Evolutionary conservation across 2,329 filamentous ascomycete genomes (phyloP).

Genomic region (Penicillium decumbens): DNA sequence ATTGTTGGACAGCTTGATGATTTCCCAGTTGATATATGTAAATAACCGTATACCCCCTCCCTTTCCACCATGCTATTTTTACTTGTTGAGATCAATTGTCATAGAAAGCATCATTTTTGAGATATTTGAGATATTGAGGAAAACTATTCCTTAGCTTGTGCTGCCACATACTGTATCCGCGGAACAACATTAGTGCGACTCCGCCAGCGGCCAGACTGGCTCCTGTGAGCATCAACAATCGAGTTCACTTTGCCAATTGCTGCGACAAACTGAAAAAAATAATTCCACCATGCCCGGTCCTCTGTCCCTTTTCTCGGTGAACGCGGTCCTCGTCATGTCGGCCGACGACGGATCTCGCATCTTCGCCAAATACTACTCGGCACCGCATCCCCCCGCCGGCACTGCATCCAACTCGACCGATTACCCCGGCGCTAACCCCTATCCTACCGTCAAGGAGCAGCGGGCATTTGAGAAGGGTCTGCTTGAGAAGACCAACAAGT

Average conservation of each 20-base stretch:
- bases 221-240: constrained; percentile 22
- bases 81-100: neutral
- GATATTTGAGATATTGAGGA: neutral
- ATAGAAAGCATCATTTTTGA: neutral
- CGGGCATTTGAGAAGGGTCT: constrained; percentile 96
- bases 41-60: constrained; percentile 8
- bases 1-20: neutral
- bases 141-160: neutral
- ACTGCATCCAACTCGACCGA: constrained; percentile 52
- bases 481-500: constrained; percentile 91
- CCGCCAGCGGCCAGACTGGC: constrained; percentile 25
- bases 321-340: constrained; percentile 72
- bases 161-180: neutral
- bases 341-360: constrained; percentile 86
- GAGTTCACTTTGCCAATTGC: constrained; percentile 8
- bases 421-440: constrained; percentile 67
- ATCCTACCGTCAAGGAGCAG: constrained; percentile 85
- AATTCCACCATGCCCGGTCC: constrained; percentile 60
- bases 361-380: constrained; percentile 87
- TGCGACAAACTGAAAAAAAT: constrained; percentile 10
- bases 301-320: constrained; percentile 71
- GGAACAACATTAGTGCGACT: constrained; percentile 25
- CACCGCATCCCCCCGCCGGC: constrained; percentile 62
- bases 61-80: neutral
- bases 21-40: constrained; percentile 5